A percentile compares a stretch with the other conserved stretches of the same genome.
Evolutionary conservation across 225 moss, liverwort and hornwort species (phyloP).

Genomic region (Anthoceros angustus): DNA sequence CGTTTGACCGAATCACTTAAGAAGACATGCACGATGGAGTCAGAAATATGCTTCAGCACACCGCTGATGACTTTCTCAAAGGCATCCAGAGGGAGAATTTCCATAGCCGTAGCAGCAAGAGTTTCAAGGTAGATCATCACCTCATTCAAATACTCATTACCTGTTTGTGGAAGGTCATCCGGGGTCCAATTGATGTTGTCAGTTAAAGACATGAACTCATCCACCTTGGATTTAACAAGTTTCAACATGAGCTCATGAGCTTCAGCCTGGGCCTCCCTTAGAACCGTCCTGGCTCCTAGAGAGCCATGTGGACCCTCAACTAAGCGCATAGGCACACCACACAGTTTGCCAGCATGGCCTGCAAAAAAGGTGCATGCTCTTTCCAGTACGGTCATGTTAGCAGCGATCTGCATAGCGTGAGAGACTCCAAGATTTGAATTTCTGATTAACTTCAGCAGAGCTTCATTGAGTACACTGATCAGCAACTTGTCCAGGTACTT

Average conservation of each 20-base stretch:
- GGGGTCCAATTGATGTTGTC: constrained; percentile 82
- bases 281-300: constrained; percentile 59
- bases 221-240: constrained; percentile 86
- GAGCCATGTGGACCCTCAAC: constrained; percentile 93
- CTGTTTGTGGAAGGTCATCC: constrained; percentile 58
- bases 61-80: constrained; percentile 84
- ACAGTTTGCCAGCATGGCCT: constrained; percentile 91
- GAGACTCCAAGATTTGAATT: constrained; percentile 80
- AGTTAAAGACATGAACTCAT: constrained; percentile 84
- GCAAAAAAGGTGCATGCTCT: constrained; percentile 79
- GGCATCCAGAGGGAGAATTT: constrained; percentile 69
- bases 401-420: constrained; percentile 98
- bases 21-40: constrained; percentile 61
- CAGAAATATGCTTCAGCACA: constrained; percentile 70
- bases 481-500: constrained; percentile 89
- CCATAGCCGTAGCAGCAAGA: constrained; percentile 74
- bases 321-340: constrained; percentile 86
- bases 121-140: constrained; percentile 78
- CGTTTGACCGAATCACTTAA: constrained; percentile 65
- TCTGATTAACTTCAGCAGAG: constrained; percentile 57
- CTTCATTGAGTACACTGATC: constrained; percentile 69
- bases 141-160: constrained; percentile 83
- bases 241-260: constrained; percentile 96
- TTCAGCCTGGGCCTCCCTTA: constrained; percentile 80
- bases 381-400: constrained; percentile 96